A percentile compares a stretch with the other conserved stretches of the same genome.
These are phyloP conservation scores for Trichopus zeylanicus DNA, from an alignment of 116 monocot genomes.

Conservation along the genomic window DNA sequence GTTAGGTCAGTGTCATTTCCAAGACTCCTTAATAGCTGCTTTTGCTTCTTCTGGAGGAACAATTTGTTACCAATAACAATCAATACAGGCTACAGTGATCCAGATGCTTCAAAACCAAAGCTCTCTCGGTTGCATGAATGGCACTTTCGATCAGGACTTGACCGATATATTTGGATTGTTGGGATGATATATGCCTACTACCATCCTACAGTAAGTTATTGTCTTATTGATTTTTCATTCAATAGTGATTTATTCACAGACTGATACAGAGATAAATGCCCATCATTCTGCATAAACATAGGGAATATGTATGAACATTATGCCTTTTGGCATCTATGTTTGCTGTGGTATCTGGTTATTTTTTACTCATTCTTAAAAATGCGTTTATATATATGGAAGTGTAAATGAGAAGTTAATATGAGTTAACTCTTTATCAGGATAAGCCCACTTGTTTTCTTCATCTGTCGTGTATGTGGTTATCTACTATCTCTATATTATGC, in stretches of 20 bases:
- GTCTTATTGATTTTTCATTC: background rate
- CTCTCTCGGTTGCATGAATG: conserved; percentile 80
- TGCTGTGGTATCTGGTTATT: no score
- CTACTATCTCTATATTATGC: no score
- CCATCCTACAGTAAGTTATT: conserved; percentile 77
- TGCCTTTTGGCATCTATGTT: no score
- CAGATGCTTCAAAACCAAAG: conserved; percentile 61
- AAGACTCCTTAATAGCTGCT: background rate
- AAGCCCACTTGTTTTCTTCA: no score
- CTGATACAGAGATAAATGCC: background rate
- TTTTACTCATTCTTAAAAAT: no score
- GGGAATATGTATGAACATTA: no score
- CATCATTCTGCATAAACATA: no score
- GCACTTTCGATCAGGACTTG: conserved; percentile 94
- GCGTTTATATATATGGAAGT: no score
- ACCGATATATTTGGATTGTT: conserved; percentile 93
- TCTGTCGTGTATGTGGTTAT: no score
- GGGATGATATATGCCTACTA: conserved; percentile 98
- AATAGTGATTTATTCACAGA: background rate
- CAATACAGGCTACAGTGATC: conserved; percentile 66
- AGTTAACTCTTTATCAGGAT: no score
- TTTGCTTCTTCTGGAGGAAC: background rate
- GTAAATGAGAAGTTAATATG: no score
- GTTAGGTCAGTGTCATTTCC: conserved; percentile 45
- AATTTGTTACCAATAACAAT: background rate